Conservation (phyloP, 1,139 yeast genomes). For the Hanseniaspora gamundiae region DNA sequence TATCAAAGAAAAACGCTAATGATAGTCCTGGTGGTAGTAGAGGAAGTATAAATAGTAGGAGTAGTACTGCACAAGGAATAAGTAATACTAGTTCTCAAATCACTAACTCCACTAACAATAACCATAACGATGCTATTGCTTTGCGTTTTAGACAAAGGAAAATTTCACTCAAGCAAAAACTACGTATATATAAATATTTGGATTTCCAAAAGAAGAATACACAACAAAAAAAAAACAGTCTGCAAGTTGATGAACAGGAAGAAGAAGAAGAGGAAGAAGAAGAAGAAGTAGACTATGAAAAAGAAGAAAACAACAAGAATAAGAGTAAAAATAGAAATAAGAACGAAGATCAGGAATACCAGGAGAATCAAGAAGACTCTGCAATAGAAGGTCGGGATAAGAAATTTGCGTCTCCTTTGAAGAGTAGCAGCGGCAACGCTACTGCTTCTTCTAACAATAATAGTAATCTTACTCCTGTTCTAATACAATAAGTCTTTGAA, state of each 20-base stretch:
- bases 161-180: conserved; percentile 16
- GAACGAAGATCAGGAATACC: background rate
- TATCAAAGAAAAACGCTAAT: background rate
- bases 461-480: conserved; percentile 30
- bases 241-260: background rate
- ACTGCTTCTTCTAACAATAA: conserved; percentile 50
- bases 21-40: conserved; percentile 6
- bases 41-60: background rate
- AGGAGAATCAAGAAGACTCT: background rate
- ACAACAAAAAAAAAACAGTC: background rate
- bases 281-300: background rate
- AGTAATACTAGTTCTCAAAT: background rate
- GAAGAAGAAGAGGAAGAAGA: too few species aligned
- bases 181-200: background rate
- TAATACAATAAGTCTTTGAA: conserved; percentile 12
- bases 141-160: conserved; percentile 19
- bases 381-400: too few species aligned
- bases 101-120: background rate
- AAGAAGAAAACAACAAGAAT: background rate
- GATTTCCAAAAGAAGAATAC: background rate
- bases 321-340: background rate
- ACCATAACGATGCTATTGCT: background rate
- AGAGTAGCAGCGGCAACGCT: background rate
- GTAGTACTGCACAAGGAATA: too few species aligned
- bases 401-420: too few species aligned